A percentile compares a stretch with the other conserved stretches of the same genome.
Conservation (phyloP, 345 rosid species). For the Fremontodendron californicum region DNA sequence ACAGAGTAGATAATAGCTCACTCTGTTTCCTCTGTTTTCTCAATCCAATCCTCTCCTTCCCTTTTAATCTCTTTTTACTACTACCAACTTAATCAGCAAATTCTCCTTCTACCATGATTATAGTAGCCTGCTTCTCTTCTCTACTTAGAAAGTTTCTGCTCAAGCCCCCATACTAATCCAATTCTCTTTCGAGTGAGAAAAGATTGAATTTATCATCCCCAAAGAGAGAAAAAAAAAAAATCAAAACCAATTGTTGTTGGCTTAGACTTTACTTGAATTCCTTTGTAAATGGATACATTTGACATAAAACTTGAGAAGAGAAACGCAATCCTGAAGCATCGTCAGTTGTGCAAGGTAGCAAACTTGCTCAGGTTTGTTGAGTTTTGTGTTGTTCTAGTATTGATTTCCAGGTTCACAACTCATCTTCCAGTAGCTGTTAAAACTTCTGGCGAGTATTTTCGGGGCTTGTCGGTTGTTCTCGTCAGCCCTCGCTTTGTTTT, state of each 20-base stretch:
- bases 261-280: neutral
- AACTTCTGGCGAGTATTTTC: conserved; percentile 56
- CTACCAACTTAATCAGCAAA: conserved; percentile 16
- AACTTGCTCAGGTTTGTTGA: conserved; percentile 58
- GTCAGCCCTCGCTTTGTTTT: conserved; percentile 73
- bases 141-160: conserved; percentile 24
- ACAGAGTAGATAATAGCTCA: conserved; percentile 15
- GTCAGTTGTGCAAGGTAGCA: conserved; percentile 41
- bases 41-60: neutral
- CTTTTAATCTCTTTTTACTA: conserved; percentile 4
- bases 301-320: conserved; percentile 53
- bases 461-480: conserved; percentile 40
- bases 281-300: conserved; percentile 53
- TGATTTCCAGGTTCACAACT: conserved; percentile 54
- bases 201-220: neutral
- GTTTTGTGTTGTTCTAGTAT: conserved; percentile 42
- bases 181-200: conserved; percentile 33
- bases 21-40: conserved; percentile 33
- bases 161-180: conserved; percentile 16
- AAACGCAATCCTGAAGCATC: conserved; percentile 44
- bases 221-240: no score
- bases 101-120: conserved; percentile 11
- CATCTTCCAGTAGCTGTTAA: conserved; percentile 50
- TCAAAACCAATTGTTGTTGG: neutral
- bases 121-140: conserved; percentile 26